Conservation (phyloP, 805 yeast genomes). For the Nakazawaea ambrosiae region DNA sequence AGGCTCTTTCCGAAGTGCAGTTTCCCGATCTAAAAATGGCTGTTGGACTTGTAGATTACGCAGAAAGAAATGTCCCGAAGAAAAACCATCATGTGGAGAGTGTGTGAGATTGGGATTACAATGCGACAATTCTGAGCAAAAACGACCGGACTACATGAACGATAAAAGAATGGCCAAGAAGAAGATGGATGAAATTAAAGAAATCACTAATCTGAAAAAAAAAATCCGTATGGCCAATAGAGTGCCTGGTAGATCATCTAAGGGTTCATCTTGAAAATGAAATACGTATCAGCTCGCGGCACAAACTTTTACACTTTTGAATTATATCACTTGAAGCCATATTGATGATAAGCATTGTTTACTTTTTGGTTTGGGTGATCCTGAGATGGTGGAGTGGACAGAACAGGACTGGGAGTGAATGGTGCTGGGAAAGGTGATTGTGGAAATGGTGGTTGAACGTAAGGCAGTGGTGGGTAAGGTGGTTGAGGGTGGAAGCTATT, state of each 20-base stretch:
- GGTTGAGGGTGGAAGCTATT: too few relatives aligned
- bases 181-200: conserved; percentile 45
- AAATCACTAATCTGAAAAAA: conserved; percentile 32
- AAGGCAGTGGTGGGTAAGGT: too few relatives aligned
- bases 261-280: conserved; percentile 1
- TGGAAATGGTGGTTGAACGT: too few relatives aligned
- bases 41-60: conserved; percentile 78
- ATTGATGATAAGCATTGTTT: background rate
- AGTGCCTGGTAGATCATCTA: too few relatives aligned
- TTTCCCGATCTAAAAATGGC: conserved; percentile 55
- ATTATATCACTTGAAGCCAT: background rate
- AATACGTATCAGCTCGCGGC: background rate
- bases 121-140: conserved; percentile 49
- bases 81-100: conserved; percentile 51
- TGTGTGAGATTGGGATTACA: conserved; percentile 48
- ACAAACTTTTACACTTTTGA: background rate
- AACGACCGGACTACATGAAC: conserved; percentile 49
- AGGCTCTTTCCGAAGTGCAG: too few relatives aligned
- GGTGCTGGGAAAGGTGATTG: too few relatives aligned
- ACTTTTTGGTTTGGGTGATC: too few relatives aligned
- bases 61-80: conserved; percentile 67
- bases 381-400: too few relatives aligned
- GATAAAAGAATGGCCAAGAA: conserved; percentile 31
- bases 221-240: conserved; percentile 16
- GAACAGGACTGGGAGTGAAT: too few relatives aligned